A percentile compares a stretch with the other conserved stretches of the same genome.
Evolutionary conservation across 2,329 filamentous ascomycete species (phyloP).

Genomic region (Pezizomycotina sp.): DNA sequence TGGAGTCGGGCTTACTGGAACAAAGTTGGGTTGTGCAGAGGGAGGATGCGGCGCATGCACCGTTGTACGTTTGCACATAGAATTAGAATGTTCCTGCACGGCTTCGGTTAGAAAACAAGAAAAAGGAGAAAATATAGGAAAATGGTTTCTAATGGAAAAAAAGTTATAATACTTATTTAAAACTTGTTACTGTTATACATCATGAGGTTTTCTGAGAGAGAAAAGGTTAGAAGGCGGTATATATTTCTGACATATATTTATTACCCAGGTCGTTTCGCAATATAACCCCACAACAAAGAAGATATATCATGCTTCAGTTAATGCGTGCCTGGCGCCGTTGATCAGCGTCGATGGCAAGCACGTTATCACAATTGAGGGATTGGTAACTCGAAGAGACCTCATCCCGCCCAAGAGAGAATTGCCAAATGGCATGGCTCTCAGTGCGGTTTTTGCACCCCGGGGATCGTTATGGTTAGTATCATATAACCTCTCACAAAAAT

Average conservation of each 20-base stretch:
- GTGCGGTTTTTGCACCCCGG: constrained; percentile 89
- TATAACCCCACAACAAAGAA: constrained; percentile 80
- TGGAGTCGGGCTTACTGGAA: constrained; percentile 83
- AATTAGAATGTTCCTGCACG: constrained; percentile 3
- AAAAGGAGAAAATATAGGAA: no score
- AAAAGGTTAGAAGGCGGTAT: background rate
- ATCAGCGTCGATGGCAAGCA: constrained; percentile 93
- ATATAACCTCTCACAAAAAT: no score
- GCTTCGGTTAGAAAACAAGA: background rate
- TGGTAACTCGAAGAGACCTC: constrained; percentile 68
- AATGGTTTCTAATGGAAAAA: no score
- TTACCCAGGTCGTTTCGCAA: constrained; percentile 57
- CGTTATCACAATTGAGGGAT: constrained; percentile 97
- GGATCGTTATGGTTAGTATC: constrained; percentile 63
- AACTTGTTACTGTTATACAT: background rate
- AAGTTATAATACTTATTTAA: no score
- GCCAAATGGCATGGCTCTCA: constrained; percentile 85
- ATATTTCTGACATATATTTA: background rate
- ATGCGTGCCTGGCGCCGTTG: constrained; percentile 84
- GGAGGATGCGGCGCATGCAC: constrained; percentile 94
- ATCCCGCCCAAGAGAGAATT: constrained; percentile 79
- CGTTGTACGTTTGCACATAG: constrained; percentile 46
- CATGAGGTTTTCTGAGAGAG: background rate
- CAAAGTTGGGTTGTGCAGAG: constrained; percentile 91
- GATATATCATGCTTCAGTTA: constrained; percentile 92